Evolutionary conservation across 2,329 filamentous ascomycete species (phyloP).

Genomic region (Pseudogymnoascus sp.): DNA sequence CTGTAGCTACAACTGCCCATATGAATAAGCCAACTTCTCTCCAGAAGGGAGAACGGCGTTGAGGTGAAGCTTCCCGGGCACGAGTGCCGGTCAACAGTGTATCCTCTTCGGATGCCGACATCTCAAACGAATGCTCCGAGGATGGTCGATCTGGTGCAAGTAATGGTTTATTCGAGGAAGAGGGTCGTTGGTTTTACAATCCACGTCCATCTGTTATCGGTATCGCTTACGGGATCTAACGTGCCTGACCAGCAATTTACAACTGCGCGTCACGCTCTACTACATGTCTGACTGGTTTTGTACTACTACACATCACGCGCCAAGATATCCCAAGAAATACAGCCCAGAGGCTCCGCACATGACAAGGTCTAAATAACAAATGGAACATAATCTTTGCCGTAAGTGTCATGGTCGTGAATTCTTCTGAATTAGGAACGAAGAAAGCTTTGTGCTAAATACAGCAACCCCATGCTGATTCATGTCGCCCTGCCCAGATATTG

Average conservation of each 20-base stretch:
- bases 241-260: not conserved
- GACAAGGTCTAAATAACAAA: not conserved
- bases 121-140: slow-evolving; percentile 46
- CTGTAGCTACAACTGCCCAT: slow-evolving; percentile 77
- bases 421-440: slow-evolving; percentile 23
- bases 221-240: not conserved
- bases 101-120: slow-evolving; percentile 38
- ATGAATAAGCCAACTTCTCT: slow-evolving; percentile 68
- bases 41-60: slow-evolving; percentile 46
- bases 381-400: not conserved
- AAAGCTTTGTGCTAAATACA: slow-evolving; percentile 26
- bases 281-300: not conserved
- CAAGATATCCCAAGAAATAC: not conserved
- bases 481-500: slow-evolving; percentile 24
- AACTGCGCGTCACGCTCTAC: not conserved
- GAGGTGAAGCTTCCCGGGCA: slow-evolving; percentile 19
- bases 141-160: slow-evolving; percentile 38
- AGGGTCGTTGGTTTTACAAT: not conserved
- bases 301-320: not conserved
- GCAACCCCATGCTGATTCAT: slow-evolving; percentile 28
- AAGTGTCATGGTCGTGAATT: slow-evolving; percentile 9
- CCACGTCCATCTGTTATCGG: not conserved
- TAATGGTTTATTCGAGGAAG: slow-evolving; percentile 19
- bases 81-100: slow-evolving; percentile 27
- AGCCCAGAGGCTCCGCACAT: not conserved